Evolutionary conservation across 306 rosid species (phyloP).

Genomic region (Datisca glomerata): DNA sequence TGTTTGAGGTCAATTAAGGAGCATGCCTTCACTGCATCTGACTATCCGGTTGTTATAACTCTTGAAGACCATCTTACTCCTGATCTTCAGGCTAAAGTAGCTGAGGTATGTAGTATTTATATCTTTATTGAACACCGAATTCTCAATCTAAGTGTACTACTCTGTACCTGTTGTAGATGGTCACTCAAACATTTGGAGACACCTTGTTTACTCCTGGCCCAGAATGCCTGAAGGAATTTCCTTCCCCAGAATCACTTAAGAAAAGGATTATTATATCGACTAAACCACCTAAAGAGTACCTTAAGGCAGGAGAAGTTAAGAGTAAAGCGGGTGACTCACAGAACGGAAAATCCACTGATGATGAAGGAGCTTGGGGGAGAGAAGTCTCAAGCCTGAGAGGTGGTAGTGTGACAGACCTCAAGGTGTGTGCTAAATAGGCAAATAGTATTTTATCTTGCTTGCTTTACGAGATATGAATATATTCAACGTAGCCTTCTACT

Average conservation of each 20-base stretch:
- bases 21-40: conserved; percentile 67
- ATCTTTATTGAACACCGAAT: conserved; percentile 2
- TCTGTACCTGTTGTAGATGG: conserved; percentile 51
- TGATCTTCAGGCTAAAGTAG: conserved; percentile 91
- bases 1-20: conserved; percentile 82
- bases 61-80: conserved; percentile 93
- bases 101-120: conserved; percentile 38
- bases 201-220: conserved; percentile 53
- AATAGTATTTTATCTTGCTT: not conserved
- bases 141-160: conserved; percentile 10
- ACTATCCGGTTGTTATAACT: conserved; percentile 88
- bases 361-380: conserved; percentile 79
- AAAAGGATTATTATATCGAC: conserved; percentile 79
- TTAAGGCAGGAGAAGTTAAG: conserved; percentile 45
- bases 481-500: conserved; percentile 2
- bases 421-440: conserved; percentile 34
- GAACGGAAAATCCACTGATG: conserved; percentile 29
- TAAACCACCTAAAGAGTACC: conserved; percentile 98
- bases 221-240: conserved; percentile 72
- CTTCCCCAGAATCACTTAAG: conserved; percentile 81
- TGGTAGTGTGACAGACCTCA: conserved; percentile 27
- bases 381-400: conserved; percentile 50
- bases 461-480: not conserved
- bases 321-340: conserved; percentile 37
- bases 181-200: conserved; percentile 61